Conservation (phyloP, 192 early-diverging fungal genomes). For the Phlyctochytrium bullatum region DNA sequence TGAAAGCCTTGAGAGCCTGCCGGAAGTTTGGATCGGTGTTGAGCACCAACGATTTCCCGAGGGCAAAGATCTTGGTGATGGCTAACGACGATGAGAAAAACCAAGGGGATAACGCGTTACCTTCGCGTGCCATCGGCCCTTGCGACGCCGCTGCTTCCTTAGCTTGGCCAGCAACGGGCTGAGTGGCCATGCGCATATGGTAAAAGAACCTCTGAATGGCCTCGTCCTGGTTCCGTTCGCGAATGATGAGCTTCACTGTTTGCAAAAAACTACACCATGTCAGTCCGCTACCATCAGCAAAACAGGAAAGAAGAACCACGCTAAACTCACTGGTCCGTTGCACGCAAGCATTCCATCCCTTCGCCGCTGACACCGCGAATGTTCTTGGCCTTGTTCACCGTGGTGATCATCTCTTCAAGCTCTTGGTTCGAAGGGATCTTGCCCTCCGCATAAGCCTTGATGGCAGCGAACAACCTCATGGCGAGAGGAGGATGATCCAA, state of each 20-base stretch:
- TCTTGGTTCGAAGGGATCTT: constrained; percentile 46
- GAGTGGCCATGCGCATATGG: constrained; percentile 18
- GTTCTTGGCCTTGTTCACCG: constrained; percentile 5
- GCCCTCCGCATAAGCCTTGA: constrained; percentile 30
- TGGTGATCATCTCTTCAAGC: constrained; percentile 22
- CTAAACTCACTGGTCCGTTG: not conserved
- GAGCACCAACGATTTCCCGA: not conserved
- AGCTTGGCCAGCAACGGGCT: not conserved
- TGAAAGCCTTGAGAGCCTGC: not conserved
- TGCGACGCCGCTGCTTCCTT: not conserved
- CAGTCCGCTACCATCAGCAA: not conserved
- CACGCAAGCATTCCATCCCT: not conserved
- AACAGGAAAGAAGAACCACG: not conserved
- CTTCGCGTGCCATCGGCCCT: not conserved
- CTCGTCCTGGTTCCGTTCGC: constrained; percentile 41
- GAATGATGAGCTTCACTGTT: constrained; percentile 16
- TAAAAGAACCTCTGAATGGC: constrained; percentile 33
- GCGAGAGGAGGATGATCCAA: not conserved
- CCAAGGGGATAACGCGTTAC: not conserved
- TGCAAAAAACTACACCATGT: constrained; percentile 7
- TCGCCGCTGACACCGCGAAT: constrained; percentile 16
- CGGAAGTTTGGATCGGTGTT: not conserved
- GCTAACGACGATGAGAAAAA: not conserved
- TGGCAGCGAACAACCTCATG: constrained; percentile 6
- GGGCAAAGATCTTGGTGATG: not conserved